Evolutionary conservation across 306 rosid species (phyloP), one percentile per base, ranked within the genome.

Genomic region (Luffa aegyptiaca): DNA sequence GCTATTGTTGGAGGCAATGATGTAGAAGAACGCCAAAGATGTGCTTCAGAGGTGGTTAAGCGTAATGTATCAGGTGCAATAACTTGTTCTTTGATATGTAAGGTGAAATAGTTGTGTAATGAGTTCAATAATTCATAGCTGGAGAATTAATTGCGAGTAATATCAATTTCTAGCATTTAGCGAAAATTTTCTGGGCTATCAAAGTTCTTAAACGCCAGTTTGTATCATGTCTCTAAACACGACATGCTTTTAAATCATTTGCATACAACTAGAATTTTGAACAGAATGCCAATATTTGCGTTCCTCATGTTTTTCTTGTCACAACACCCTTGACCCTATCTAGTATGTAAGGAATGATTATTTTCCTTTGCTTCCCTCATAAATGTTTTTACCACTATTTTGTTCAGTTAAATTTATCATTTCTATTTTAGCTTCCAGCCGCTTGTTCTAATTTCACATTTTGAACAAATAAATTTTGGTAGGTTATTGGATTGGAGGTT

Each of bases 401-500:
- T 51, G 12, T 56, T 39, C 17, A 44, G 55, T 73, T 81, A 5
- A 58, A 11, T n/a, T 51, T 20, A 37, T 73, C 75, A 71, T 39
- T 81, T 62, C 57, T 46, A 13, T 59, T 45, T 78, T n/a, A 69
- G 48, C 17, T 70, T 42, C 20, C 39, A 58, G 21, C 55, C 41
- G 3, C 10, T 3, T n/a, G n/a, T 44, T 76, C 49, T 37, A 36
- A 76, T 42, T 74, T 53, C 16, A 18, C 49, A 75, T 48, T 6
- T 75, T 35, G 35, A 75, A 52, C 79, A 18, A 55, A 80, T 63
- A 71, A 81, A 74, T 77, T 78, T 66, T n/a, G 83, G 83, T 48
- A 92, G 98, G 97, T 80, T 95, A 88, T 78, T 95, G 95, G 95
- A 85, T 95, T 76, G 98, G 97, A 84, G 97, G 97, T 62, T 93